phyloP scores from a whole-genome alignment of 164 flowering plant species.

The Paratinospora sagittata region DNA sequence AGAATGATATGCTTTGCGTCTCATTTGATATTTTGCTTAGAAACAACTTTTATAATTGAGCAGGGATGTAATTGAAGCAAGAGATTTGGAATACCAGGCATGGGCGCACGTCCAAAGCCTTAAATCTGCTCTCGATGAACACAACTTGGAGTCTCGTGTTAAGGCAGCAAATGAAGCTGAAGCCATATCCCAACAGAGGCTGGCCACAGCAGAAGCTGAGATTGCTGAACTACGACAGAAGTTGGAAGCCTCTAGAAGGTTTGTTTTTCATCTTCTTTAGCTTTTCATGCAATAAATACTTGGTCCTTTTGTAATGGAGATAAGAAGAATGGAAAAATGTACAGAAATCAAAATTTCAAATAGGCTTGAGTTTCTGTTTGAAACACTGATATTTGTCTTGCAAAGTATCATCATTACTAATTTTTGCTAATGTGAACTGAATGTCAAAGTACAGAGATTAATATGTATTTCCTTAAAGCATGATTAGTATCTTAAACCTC shows the following conservation, averaged over 20 bases:
- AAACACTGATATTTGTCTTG: background rate
- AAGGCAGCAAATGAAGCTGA: slow-evolving; percentile 93
- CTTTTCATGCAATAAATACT: background rate
- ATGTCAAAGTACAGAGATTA: too few species aligned
- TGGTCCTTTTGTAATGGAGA: background rate
- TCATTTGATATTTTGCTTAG: background rate
- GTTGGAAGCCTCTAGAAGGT: slow-evolving; percentile 74
- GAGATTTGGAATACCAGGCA: slow-evolving; percentile 75
- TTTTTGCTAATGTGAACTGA: background rate
- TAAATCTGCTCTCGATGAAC: slow-evolving; percentile 86
- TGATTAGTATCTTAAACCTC: too few species aligned
- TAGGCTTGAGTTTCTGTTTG: background rate
- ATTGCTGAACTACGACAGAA: slow-evolving; percentile 87
- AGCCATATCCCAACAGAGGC: slow-evolving; percentile 78
- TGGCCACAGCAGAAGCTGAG: slow-evolving; percentile 95
- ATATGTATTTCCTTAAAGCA: too few species aligned
- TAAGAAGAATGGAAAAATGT: background rate
- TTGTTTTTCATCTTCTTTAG: background rate
- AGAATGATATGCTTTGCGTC: background rate
- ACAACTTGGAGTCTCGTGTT: slow-evolving; percentile 70
- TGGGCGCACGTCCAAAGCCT: slow-evolving; percentile 88
- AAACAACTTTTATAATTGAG: slow-evolving; percentile 1
- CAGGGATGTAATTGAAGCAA: slow-evolving; percentile 76
- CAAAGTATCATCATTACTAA: background rate
- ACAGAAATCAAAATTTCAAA: background rate